phyloP scores from a whole-genome alignment of 1,284 basidiomycete species.

The Moniliophthora roreri region DNA sequence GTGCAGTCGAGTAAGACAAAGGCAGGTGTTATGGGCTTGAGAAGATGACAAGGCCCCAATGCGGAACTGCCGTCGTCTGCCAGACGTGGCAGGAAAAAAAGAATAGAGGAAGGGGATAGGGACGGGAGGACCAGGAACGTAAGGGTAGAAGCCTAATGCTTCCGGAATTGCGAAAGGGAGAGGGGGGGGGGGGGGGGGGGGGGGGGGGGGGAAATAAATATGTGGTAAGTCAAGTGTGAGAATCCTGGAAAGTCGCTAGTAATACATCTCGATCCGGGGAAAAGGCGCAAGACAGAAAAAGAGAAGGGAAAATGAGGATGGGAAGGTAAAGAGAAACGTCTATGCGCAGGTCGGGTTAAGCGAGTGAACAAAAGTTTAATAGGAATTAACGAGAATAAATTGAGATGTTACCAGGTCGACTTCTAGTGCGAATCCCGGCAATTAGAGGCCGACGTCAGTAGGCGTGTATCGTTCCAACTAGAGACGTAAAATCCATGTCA shows the following conservation, averaged over 20 bases:
- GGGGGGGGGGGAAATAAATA: background rate
- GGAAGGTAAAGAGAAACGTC: slow-evolving; percentile 7
- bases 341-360: slow-evolving; percentile 4
- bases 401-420: background rate
- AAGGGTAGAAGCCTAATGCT: no score
- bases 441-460: background rate
- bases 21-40: no score
- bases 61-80: no score
- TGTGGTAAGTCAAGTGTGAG: background rate
- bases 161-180: no score
- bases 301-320: background rate
- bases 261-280: slow-evolving; percentile 11
- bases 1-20: no score
- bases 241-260: slow-evolving; percentile 4
- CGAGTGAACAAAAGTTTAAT: background rate
- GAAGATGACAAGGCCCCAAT: no score
- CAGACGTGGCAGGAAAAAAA: no score
- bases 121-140: no score
- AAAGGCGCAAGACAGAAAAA: background rate
- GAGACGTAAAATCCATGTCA: slow-evolving; percentile 7
- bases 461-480: slow-evolving; percentile 1
- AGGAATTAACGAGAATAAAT: background rate
- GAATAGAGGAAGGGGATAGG: no score
- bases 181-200: no score
- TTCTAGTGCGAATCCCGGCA: background rate